Evolutionary conservation across 805 yeast species (phyloP), one percentile per base, ranked within the genome.

Genomic region (Ogataea neopini): DNA sequence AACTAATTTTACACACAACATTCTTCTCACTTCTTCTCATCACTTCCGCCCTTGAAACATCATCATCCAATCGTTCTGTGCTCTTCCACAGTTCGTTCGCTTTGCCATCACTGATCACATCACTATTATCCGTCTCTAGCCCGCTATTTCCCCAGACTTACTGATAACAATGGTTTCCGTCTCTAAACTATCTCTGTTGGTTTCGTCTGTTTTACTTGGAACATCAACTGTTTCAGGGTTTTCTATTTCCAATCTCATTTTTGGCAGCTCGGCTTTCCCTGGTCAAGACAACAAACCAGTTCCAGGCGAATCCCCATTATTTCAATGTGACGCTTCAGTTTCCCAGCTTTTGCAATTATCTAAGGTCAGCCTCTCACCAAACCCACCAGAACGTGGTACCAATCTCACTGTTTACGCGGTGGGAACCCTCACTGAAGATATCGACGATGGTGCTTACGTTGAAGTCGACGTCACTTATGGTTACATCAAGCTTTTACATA

Each of bases 401-500:
- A 87, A 89, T 63, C 73, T 94, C 62, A 86, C 96, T 6, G 80
- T 94, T 47, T 63, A 75, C 17, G 99, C 97, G 2, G 65, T 72
- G 4, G 99, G 97, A 3, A 63, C 64, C 30, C 69, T 92, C 43
- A 50, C 71, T 18, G 63, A 75, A 43, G 73, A 72, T 7, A 71
- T 94, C 30, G 79, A 66, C 23, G 92, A 88, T 15, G 99, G 99
- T 28, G 88, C 98, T 0, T 94, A 91, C 60, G 95, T 94, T 43
- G 97, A 91, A 56, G 92, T 94, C 23, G 95, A 89, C 56, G 98
- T 94, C 17, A 79, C 87, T 55, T 86, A 90, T 61, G 99, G 98
- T 5, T 91, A 86, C 70, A 91, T 94, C 68, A 86, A 86, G 58
- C 76, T 94, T 48, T 70, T 94, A 44, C 85, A 88, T 58, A 92